phyloP scores from a whole-genome alignment of 2,329 filamentous ascomycete species.

The Beauveria scarabaeidicola region DNA sequence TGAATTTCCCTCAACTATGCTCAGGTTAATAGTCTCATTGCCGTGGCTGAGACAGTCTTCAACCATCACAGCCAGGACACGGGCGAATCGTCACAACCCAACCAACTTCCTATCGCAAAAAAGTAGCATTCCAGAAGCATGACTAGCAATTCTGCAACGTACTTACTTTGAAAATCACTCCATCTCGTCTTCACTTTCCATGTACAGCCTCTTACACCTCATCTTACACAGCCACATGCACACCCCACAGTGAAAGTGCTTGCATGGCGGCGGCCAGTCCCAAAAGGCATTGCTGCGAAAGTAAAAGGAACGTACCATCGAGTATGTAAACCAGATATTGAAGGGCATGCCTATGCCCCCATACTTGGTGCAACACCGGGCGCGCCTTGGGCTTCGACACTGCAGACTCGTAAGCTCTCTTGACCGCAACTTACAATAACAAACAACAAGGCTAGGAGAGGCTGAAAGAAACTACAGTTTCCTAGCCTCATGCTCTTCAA shows the following conservation, averaged over 20 bases:
- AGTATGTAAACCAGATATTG: not conserved
- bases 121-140: not conserved
- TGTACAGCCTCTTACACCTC: not conserved
- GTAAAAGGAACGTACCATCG: not conserved
- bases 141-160: not conserved
- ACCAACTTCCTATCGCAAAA: not conserved
- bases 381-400: not conserved
- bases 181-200: not conserved
- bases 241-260: not conserved
- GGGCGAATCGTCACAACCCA: not conserved
- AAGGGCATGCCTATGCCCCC: not conserved
- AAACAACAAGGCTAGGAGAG: slow-evolving; percentile 1
- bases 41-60: not conserved
- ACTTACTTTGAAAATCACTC: not conserved
- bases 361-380: not conserved
- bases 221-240: not conserved
- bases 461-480: not conserved
- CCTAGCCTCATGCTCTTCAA: not conserved
- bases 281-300: not conserved
- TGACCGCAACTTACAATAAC: slow-evolving; percentile 10
- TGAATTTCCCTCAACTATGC: too few relatives aligned
- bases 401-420: not conserved
- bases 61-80: not conserved
- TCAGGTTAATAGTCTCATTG: not conserved
- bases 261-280: not conserved